Conservation (phyloP, 2,329 filamentous ascomycete genomes). For the Thielaviopsis ethacetica region DNA sequence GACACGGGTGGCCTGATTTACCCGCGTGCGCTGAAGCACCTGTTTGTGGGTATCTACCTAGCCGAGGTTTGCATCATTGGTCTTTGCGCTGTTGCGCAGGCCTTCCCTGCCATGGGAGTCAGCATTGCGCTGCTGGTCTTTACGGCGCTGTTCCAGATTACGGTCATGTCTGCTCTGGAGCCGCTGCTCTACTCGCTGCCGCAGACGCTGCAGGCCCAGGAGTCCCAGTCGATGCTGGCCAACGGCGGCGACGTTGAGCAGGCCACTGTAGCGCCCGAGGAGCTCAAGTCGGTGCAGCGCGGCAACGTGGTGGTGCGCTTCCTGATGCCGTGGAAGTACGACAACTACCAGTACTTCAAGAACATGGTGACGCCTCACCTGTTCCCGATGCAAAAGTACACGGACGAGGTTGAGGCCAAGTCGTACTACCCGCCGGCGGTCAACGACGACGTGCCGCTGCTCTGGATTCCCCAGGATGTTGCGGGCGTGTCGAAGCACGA, state of each 20-base stretch:
- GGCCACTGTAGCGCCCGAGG: slow-evolving; percentile 14
- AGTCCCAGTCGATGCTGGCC: slow-evolving; percentile 24
- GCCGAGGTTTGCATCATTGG: slow-evolving; percentile 66
- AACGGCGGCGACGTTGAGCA: slow-evolving; percentile 14
- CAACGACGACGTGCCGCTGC: slow-evolving; percentile 41
- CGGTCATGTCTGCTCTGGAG: slow-evolving; percentile 50
- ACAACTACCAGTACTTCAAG: slow-evolving; percentile 54
- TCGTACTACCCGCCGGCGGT: slow-evolving; percentile 64
- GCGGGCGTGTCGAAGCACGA: slow-evolving; percentile 65
- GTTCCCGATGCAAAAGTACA: slow-evolving; percentile 17
- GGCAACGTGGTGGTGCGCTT: slow-evolving; percentile 11
- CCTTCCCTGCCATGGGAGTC: slow-evolving; percentile 53
- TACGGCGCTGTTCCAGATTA: slow-evolving; percentile 59
- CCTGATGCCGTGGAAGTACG: slow-evolving; percentile 62
- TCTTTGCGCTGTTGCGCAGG: slow-evolving; percentile 55
- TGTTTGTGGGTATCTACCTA: slow-evolving; percentile 67
- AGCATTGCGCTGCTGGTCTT: slow-evolving; percentile 65
- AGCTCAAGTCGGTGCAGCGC: background rate
- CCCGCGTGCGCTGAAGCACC: slow-evolving; percentile 73
- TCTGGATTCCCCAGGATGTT: slow-evolving; percentile 74
- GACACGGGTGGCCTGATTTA: slow-evolving; percentile 85
- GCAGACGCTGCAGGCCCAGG: slow-evolving; percentile 35
- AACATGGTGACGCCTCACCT: slow-evolving; percentile 46
- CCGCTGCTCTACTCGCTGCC: slow-evolving; percentile 60
- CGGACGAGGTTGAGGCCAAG: slow-evolving; percentile 39